Percentiles rank a stretch among this genome's conserved stretches.
These are phyloP conservation scores for Apophysomyces variabilis DNA, from an alignment of 371 early-diverging fungal species.

Conservation along the genomic window DNA sequence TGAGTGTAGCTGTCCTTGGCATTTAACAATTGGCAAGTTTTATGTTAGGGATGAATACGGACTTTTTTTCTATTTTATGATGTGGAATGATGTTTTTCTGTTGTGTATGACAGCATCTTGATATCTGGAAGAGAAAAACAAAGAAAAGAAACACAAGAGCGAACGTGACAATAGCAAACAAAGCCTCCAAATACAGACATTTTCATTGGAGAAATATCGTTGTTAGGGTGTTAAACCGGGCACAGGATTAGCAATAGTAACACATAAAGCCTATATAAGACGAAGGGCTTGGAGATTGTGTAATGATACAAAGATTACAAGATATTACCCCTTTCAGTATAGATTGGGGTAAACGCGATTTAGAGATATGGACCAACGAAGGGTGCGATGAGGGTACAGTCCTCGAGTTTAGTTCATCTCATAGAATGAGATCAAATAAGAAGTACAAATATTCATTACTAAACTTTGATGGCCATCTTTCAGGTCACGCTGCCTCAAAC, in stretches of 20 bases:
- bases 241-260: neutral
- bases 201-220: neutral
- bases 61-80: constrained; percentile 5
- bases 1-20: neutral
- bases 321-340: neutral
- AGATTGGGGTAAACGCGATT: neutral
- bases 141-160: neutral
- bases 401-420: neutral
- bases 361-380: neutral
- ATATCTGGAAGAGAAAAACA: too few relatives aligned
- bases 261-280: constrained; percentile 1
- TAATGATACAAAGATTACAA: neutral
- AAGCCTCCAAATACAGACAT: constrained; percentile 10
- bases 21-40: neutral
- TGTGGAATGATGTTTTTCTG: constrained; percentile 11
- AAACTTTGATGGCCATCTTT: constrained; percentile 8
- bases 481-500: neutral
- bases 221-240: constrained; percentile 4
- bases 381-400: constrained; percentile 6
- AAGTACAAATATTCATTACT: neutral
- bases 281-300: constrained; percentile 11
- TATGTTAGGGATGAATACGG: too few relatives aligned
- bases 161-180: constrained; percentile 7
- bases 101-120: neutral
- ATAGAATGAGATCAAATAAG: neutral